Base-by-base conservation (phyloP, 2,329 filamentous ascomycete species). In the Dendrostoma leiphaemia region DNA sequence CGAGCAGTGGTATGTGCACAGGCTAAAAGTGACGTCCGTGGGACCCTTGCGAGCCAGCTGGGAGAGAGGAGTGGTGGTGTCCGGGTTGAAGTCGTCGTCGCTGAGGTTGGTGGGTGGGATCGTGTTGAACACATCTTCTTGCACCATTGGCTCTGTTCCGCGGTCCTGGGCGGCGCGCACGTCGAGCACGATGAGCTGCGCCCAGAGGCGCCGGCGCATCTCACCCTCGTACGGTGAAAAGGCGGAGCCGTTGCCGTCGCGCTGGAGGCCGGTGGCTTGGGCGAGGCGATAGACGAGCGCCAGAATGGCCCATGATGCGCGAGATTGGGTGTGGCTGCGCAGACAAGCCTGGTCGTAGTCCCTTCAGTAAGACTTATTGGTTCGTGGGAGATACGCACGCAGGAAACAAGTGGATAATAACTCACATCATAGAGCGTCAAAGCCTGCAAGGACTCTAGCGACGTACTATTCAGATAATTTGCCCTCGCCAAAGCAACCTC, bases 131-230 rank as follows among this genome's bases (percentile, higher is more conserved):
- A 65, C 66, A n/a, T 70, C 65, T 5, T 64, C 62, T 8, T 72
- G 65, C 6, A 80, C 68, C n/a, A 74, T 68, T 10, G 74, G 67
- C 15, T 68, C 74, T 1, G 74, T 72, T 10, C 82, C 82, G 3
- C 79, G 74, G 47, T 83, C 74, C 60, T 84, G 80, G 6, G 80
- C 75, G 1, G 75, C 75, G 7, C 78, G 76, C 26, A 77, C 71
- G 59, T 88, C 84, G 2, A 86, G 72, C n/a, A 83, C 74, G 28
- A 84, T 65, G n/a, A 87, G 75, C 59, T 85, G 81, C 70, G 81
- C 82, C 79, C 83, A 87, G 0, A 86, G 64, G 3, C 84, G 75
- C 8, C 84, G 76, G 19, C 83, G 76, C 68, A 85, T 77, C 65
- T 86, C 80, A 3, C 75, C 74, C 53, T 85, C 77, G 58, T 81